Percentiles rank a stretch among this genome's conserved stretches.
These are phyloP conservation scores for Mycena sanguinolenta DNA, from an alignment of 768 basidiomycete species.

Conservation along the genomic window DNA sequence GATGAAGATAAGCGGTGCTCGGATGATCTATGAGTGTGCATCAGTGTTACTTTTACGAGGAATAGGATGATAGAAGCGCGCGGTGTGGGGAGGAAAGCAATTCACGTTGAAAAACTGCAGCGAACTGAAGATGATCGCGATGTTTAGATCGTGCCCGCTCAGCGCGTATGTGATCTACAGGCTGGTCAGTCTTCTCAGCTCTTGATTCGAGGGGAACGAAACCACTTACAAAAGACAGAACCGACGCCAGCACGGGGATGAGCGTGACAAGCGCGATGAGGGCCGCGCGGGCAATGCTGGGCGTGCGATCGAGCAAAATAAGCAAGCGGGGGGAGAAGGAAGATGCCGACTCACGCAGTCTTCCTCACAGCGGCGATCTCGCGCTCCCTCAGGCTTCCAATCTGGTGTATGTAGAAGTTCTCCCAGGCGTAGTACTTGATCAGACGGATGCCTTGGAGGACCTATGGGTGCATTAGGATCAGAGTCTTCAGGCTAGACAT, in stretches of 20 bases:
- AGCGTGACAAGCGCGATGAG: slow-evolving; percentile 47
- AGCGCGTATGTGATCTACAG: slow-evolving; percentile 59
- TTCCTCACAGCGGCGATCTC: slow-evolving; percentile 57
- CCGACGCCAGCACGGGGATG: slow-evolving; percentile 54
- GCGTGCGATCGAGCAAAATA: background rate
- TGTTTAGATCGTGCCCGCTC: slow-evolving; percentile 55
- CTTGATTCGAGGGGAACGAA: background rate
- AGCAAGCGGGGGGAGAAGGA: background rate
- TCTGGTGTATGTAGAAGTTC: slow-evolving; percentile 59
- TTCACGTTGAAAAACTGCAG: slow-evolving; percentile 61
- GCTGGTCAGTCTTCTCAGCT: no score
- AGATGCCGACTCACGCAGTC: slow-evolving; percentile 9
- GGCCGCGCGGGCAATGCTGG: slow-evolving; percentile 40
- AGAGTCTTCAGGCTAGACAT: no score
- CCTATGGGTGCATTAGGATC: no score
- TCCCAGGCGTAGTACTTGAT: slow-evolving; percentile 78
- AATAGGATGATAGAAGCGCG: background rate
- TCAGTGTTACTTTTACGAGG: no score
- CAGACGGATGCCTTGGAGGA: slow-evolving; percentile 76
- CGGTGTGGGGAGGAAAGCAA: no score
- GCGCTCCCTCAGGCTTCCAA: slow-evolving; percentile 52
- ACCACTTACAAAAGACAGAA: slow-evolving; percentile 54
- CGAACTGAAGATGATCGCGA: slow-evolving; percentile 59
- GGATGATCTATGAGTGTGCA: slow-evolving; percentile 61
- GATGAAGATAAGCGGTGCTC: slow-evolving; percentile 67